Evolutionary conservation across 108 stramenopile genomes (phyloP).

Genomic region (Cyclotella kingstonii): DNA sequence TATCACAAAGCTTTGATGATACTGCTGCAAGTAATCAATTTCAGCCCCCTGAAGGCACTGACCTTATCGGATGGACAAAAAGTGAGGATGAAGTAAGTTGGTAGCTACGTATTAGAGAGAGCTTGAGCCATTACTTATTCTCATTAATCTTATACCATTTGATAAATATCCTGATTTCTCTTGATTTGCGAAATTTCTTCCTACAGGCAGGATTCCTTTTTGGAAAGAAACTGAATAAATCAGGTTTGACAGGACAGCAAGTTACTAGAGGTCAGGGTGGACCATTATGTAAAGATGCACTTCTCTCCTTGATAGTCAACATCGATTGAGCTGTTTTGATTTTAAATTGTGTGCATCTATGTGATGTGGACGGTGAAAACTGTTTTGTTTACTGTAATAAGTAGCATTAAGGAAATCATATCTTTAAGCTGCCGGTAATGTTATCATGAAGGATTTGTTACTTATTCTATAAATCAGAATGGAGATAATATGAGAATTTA

Average conservation of each 20-base stretch:
- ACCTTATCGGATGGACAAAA: conserved; percentile 28
- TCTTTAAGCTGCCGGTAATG: too few relatives aligned
- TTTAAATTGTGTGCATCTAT: background rate
- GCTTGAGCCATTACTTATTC: background rate
- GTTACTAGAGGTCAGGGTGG: conserved; percentile 30
- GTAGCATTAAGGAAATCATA: background rate
- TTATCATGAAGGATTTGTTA: too few relatives aligned
- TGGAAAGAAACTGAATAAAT: conserved; percentile 22
- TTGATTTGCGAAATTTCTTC: too few relatives aligned
- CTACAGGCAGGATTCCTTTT: conserved; percentile 40
- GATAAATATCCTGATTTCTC: background rate
- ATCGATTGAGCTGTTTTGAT: background rate
- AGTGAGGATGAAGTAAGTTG: conserved; percentile 29
- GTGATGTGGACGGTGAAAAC: background rate
- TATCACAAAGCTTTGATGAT: conserved; percentile 43
- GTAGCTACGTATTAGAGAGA: too few relatives aligned
- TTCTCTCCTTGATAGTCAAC: conserved; percentile 40
- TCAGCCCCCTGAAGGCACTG: conserved; percentile 30
- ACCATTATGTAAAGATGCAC: conserved; percentile 40
- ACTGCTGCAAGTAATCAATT: conserved; percentile 24
- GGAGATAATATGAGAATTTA: too few relatives aligned
- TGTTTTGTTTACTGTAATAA: background rate
- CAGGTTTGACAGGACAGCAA: conserved; percentile 20
- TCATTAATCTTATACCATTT: background rate
- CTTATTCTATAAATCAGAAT: too few relatives aligned